Base-by-base conservation (phyloP, 2,329 filamentous ascomycete species). In the Nigrograna mackinnonii region DNA sequence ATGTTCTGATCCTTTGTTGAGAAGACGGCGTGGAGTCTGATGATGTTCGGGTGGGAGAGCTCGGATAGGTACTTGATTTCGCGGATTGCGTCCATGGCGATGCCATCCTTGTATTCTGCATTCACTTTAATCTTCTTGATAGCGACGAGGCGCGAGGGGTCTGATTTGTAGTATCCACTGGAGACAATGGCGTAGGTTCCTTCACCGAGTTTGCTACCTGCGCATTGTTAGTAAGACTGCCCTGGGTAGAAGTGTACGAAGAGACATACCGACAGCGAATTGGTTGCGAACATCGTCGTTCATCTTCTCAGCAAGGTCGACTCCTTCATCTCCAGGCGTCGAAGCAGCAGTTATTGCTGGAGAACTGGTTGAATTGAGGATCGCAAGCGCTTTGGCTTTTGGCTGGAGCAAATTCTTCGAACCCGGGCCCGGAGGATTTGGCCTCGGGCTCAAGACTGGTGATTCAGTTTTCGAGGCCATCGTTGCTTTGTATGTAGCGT, bases 121-220 rank as follows among this genome's bases (percentile, higher is more conserved):
- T 90, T 87, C 44, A 91, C 77, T 67, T 94, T 94, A 75, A 94
- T 94, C 74, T 92, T 94, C 70, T 95, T 95, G 76, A 95, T 92
- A 58, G 94, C 94, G 50, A 99, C 89, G 41, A 87, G 81, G 31
- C 83, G 80, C 22, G 79, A 78, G 5, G 90, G 86, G 57, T 94
- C 84, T 45, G 73, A 66, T 49, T 85, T 82, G 34, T 94, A 79
- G 69, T 92, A 87, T 39, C 91, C 94, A 39, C 91, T 83, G 75
- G 91, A 96, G 61, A 99, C 94, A 60, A 95, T 86, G 66, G 94
- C 94, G 68, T 99, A 99, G 51, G 94, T 97, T 75, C 94, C 94
- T 71, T 95, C 90, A 68, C 94, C 94, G 46, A 99, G 83, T 65
- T 94, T 94, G 67, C 88, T 91, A 62, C 89, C 89, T 90, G 54